A percentile compares a stretch with the other conserved stretches of the same genome.
Evolutionary conservation across 2,329 filamentous ascomycete species (phyloP).

Genomic region (Cladosporium halotolerans): DNA sequence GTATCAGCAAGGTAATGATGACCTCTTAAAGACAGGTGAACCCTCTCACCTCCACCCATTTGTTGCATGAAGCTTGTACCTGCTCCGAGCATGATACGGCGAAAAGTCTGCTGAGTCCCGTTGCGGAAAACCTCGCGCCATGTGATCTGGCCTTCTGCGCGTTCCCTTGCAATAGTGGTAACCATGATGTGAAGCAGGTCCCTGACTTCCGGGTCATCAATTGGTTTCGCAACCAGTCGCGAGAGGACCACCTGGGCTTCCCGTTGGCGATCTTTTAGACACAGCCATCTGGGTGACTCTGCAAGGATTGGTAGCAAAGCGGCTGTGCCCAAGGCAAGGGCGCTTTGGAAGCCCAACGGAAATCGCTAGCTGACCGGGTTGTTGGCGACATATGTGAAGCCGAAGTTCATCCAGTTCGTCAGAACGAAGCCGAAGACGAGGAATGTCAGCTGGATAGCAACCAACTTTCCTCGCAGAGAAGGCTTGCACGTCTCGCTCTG

Average conservation of each 20-base stretch:
- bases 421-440: slow-evolving; percentile 14
- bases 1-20: neutral
- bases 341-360: slow-evolving; percentile 15
- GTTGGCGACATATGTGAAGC: slow-evolving; percentile 15
- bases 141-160: slow-evolving; percentile 13
- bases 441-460: slow-evolving; percentile 12
- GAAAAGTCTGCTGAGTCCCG: slow-evolving; percentile 49
- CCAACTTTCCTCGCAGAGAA: slow-evolving; percentile 1
- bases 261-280: slow-evolving; percentile 13
- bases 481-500: slow-evolving; percentile 10
- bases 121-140: slow-evolving; percentile 14
- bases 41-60: slow-evolving; percentile 9
- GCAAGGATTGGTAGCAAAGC: slow-evolving; percentile 12
- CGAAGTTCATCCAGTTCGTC: slow-evolving; percentile 17
- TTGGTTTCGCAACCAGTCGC: slow-evolving; percentile 9
- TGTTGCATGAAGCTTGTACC: slow-evolving; percentile 29
- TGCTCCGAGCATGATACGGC: slow-evolving; percentile 56
- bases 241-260: slow-evolving; percentile 16
- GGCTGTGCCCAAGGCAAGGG: slow-evolving; percentile 15
- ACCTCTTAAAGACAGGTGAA: neutral
- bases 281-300: slow-evolving; percentile 18
- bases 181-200: slow-evolving; percentile 14
- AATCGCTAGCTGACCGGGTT: slow-evolving; percentile 16
- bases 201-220: slow-evolving; percentile 11
- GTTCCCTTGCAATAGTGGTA: slow-evolving; percentile 15